Evolutionary conservation across 176 grass and related monocot species (phyloP).

Genomic region (Ananas comosus): DNA sequence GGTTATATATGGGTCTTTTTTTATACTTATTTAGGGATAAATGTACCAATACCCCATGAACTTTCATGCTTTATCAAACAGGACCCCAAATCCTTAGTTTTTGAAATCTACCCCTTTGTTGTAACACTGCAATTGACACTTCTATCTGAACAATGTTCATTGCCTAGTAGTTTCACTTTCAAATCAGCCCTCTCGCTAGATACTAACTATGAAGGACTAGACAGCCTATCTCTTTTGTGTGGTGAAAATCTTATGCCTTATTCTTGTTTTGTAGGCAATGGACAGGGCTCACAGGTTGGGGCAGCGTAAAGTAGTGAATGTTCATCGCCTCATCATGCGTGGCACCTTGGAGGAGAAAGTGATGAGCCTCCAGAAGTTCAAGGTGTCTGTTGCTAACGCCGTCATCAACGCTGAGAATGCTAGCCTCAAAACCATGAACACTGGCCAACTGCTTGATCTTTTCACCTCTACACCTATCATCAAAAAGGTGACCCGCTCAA

Average conservation of each 20-base stretch:
- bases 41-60: no score
- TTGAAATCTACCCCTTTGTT: no score
- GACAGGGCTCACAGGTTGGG: conserved; percentile 94
- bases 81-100: no score
- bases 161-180: no score
- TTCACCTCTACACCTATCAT: conserved; percentile 76
- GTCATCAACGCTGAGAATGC: conserved; percentile 93
- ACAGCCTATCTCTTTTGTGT: neutral
- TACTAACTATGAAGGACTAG: no score
- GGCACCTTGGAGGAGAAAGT: conserved; percentile 97
- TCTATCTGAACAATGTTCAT: no score
- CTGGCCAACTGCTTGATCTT: conserved; percentile 85
- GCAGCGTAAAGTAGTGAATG: conserved; percentile 90
- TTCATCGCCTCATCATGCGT: conserved; percentile 92
- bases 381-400: conserved; percentile 84
- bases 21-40: no score
- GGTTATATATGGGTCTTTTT: no score
- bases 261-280: conserved; percentile 57
- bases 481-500: conserved; percentile 51
- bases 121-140: no score
- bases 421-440: conserved; percentile 92
- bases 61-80: no score
- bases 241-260: conserved; percentile 1
- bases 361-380: conserved; percentile 97
- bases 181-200: no score